Base-by-base conservation (phyloP, 2,329 filamentous ascomycete genomes). In the Fusarium neocosmosporiellum region DNA sequence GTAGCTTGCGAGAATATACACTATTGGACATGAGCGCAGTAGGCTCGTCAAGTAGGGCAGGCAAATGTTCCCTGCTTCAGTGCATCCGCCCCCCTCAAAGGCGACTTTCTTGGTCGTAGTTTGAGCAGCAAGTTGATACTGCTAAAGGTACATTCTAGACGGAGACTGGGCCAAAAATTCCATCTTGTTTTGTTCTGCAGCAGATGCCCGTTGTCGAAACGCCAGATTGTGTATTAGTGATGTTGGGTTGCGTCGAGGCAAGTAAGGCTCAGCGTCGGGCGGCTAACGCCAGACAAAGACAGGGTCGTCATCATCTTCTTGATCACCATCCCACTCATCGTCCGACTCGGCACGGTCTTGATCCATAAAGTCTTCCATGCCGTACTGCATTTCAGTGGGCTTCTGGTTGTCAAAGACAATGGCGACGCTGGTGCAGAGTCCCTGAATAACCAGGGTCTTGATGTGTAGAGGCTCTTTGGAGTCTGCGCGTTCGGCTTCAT, bases 331-430 rank as follows among this genome's bases (percentile, higher is more conserved):
- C 89, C 87, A 89, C 33, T 89, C 88, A 1, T 84, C 87, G 81
- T 89, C 88, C 4, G 84, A 85, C 39, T 89, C 86, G 37, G 89
- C 87, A 65, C 88, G 86, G 5, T 85, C 86, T 4, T 85, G 82
- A 81, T 93, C 81, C 16, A 93, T 80, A 75, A 96, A 95, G 78
- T 96, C 93, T 2, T 88, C 89, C 85, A 94, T 93, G 24, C 87
- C 87, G 71, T 88, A 93, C 69, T 92, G 90, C 27, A 88, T 83
- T 81, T 94, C 93, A 3, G 87, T 86, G 7, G 91, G 90, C 68
- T 94, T 91, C 78, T 93, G 88, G 78, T 95, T 95, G 80, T 95
- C 93, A 73, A 95, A 91, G 50, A 89, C 84, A 48, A 95, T 87
- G 67, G 93, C 88, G 20, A 95, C 92, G 7, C 90, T 86, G 43